Evolutionary conservation across 2,329 filamentous ascomycete genomes (phyloP).

Genomic region (Dactylellina leptospora): DNA sequence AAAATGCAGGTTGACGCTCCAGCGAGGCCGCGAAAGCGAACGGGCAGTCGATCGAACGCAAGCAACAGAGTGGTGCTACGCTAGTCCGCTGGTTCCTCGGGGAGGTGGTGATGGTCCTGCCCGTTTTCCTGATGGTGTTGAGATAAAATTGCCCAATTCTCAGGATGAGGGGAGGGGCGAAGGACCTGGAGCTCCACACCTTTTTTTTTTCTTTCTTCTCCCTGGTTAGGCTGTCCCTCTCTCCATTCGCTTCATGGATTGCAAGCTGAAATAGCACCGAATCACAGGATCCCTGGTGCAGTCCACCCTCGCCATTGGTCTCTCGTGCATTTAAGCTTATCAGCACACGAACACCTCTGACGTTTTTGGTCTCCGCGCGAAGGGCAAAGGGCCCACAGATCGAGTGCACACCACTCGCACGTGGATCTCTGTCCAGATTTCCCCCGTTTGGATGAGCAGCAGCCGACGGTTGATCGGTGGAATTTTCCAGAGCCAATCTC

Average conservation of each 20-base stretch:
- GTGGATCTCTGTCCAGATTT: slow-evolving; percentile 19
- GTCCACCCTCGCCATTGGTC: slow-evolving; percentile 43
- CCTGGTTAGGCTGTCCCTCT: slow-evolving; percentile 7
- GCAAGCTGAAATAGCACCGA: slow-evolving; percentile 30
- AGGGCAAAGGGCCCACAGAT: slow-evolving; percentile 38
- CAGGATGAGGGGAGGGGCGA: slow-evolving; percentile 6
- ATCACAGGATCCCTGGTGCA: slow-evolving; percentile 39
- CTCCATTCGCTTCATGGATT: slow-evolving; percentile 30
- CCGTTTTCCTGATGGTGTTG: slow-evolving; percentile 49
- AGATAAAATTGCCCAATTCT: slow-evolving; percentile 53
- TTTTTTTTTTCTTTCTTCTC: slow-evolving; percentile 30
- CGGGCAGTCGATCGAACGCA: slow-evolving; percentile 33
- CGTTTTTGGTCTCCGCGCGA: slow-evolving; percentile 29
- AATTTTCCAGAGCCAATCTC: slow-evolving; percentile 46
- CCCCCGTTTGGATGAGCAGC: slow-evolving; percentile 20
- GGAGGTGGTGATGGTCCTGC: slow-evolving; percentile 50
- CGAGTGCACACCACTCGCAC: slow-evolving; percentile 33
- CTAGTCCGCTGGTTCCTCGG: slow-evolving; percentile 15
- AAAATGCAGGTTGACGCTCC: slow-evolving; percentile 31
- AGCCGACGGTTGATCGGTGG: slow-evolving; percentile 19
- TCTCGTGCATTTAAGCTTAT: slow-evolving; percentile 53
- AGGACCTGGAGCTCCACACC: slow-evolving; percentile 51
- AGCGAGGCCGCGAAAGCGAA: slow-evolving; percentile 41
- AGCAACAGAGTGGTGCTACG: slow-evolving; percentile 7
- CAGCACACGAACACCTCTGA: slow-evolving; percentile 39